Evolutionary conservation across 176 grass and related monocot genomes (phyloP).

Genomic region (Typha latifolia): DNA sequence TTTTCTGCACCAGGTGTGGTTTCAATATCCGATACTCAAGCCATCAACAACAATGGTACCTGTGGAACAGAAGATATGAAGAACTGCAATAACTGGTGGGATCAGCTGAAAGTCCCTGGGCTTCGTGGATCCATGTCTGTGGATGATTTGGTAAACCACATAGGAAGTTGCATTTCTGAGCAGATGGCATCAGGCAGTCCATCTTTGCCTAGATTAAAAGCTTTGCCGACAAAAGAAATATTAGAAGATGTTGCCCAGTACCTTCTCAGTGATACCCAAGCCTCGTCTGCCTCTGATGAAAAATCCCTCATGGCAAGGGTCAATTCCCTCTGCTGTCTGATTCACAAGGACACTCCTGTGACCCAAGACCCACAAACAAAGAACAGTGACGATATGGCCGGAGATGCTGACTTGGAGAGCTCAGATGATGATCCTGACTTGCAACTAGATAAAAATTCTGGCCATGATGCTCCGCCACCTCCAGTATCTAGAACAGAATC

Average conservation of each 20-base stretch:
- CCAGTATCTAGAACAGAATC: conserved; percentile 42
- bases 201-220: conserved; percentile 13
- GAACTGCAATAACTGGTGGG: conserved; percentile 14
- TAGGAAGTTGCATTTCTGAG: conserved; percentile 31
- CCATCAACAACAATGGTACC: neutral
- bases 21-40: neutral
- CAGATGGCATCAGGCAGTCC: conserved; percentile 21
- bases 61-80: conserved; percentile 20
- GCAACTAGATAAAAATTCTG: conserved; percentile 14
- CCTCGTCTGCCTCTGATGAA: conserved; percentile 29
- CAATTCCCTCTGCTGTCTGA: conserved; percentile 37
- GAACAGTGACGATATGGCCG: conserved; percentile 9
- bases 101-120: conserved; percentile 46
- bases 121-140: conserved; percentile 48
- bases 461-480: neutral
- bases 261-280: conserved; percentile 55
- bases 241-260: conserved; percentile 43
- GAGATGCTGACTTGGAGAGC: conserved; percentile 19
- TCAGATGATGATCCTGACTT: conserved; percentile 59
- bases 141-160: conserved; percentile 49
- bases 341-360: conserved; percentile 28
- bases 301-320: conserved; percentile 43
- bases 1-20: no score
- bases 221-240: conserved; percentile 26
- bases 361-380: neutral